Percentiles rank a stretch among this genome's conserved stretches.
Conservation (phyloP, 2,329 filamentous ascomycete genomes). For the Trichoderma asperellum region DNA sequence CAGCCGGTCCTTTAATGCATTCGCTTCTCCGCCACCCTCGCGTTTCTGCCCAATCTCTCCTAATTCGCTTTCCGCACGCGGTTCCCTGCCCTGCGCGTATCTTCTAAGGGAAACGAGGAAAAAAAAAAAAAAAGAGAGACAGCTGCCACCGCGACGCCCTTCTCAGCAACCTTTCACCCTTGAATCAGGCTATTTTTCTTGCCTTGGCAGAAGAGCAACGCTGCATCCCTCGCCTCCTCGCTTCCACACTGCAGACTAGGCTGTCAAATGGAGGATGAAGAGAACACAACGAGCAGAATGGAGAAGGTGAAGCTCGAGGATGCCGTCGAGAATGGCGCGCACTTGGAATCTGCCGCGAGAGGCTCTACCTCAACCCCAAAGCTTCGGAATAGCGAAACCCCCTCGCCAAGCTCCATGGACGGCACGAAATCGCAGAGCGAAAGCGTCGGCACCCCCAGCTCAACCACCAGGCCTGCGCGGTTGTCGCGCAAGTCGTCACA, state of each 20-base stretch:
- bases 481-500: slow-evolving; percentile 73
- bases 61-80: slow-evolving; percentile 19
- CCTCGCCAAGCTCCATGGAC: slow-evolving; percentile 50
- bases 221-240: neutral
- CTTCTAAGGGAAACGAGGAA: neutral
- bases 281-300: slow-evolving; percentile 47
- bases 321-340: slow-evolving; percentile 42
- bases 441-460: slow-evolving; percentile 53
- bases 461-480: slow-evolving; percentile 64
- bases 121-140: neutral
- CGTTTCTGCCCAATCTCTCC: slow-evolving; percentile 25
- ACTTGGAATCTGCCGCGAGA: slow-evolving; percentile 48
- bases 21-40: slow-evolving; percentile 5
- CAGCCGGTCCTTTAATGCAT: slow-evolving; percentile 28
- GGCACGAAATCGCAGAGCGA: slow-evolving; percentile 53
- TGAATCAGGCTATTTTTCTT: neutral
- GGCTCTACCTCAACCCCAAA: slow-evolving; percentile 46
- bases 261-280: slow-evolving; percentile 48
- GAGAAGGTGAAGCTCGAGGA: slow-evolving; percentile 52
- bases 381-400: slow-evolving; percentile 35
- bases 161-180: slow-evolving; percentile 5
- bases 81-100: slow-evolving; percentile 26
- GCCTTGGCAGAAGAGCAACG: slow-evolving; percentile 1
- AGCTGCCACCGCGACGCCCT: slow-evolving; percentile 24
- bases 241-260: slow-evolving; percentile 10